Base-by-base conservation (phyloP, 495 filamentous ascomycete genomes). In the Tetracladium setigerum region DNA sequence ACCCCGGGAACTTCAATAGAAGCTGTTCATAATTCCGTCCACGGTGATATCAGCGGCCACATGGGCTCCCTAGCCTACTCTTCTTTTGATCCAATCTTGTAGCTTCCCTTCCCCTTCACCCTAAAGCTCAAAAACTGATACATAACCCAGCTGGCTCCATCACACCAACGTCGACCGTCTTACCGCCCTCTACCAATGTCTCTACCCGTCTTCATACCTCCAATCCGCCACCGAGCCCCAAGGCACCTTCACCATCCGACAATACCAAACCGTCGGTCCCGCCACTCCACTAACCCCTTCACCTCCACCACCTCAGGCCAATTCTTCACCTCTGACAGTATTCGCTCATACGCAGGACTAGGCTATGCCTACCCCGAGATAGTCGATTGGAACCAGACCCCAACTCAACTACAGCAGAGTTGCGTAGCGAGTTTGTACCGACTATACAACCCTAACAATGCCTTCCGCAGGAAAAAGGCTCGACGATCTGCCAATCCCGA, bases 211-310 rank as follows among this genome's bases (percentile, higher is more conserved):
- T 19, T 55, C 55, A 13, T 66, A 55, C 44, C 47, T 70, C 30
- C 47, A 57, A 7, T 40, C 58, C 10, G 48, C 68, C 17, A 30
- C 56, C 4, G 70, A 77, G 11, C 43, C 57, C 12, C 53, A 66
- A 12, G 62, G 68, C 17, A 81, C 78, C 0, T 85, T 75, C 56
- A 76, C 73, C 13, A 57, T 54, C 14, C 41, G 31, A 12, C 40
- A 31, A 7, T 33, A 51, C 7, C 52, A 34, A 10, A 39, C 46
- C 12, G 64, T 57, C 7, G 54, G 46, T 0, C 36, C 49, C 18
- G 30, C 37, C 13, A 64, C 59, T 9, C 50, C 53, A 12, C 50
- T 66, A 0, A 31, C 42, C 63, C 63, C 9, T 66, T 66, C 46
- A 50, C 53, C 17, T 53, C 47, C 13, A 52, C 51, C 38, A 33